Base-by-base conservation (phyloP, 2,329 filamentous ascomycete genomes). In the Colletotrichum sp. region DNA sequence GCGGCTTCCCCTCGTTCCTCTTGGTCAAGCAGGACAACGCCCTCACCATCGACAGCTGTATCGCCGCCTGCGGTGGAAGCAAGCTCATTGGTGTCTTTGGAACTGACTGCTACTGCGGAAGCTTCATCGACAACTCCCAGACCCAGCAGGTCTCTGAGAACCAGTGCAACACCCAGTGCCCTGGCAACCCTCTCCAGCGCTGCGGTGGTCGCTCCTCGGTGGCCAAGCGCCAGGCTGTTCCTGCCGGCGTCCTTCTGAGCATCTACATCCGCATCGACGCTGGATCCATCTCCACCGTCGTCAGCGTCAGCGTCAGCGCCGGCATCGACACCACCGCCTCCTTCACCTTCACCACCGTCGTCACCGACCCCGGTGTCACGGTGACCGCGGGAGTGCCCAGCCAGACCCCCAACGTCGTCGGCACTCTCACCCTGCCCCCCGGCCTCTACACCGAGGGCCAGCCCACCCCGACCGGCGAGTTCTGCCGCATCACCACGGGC, bases 61-160 rank as follows among this genome's bases (percentile, higher is more conserved):
- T 78, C 13, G 71, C 74, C n/a, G 78, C 75, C 55, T 83, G 81
- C 28, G 65, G 66, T 1, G 64, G 28, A 13, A 26, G 73, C 18
- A 70, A 64, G 21, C 81, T 79, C 78, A 82, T 84, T 36, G 83
- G 80, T 69, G 75, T 80, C 55, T 72, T 76, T 63, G 77, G 79
- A 57, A 79, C 68, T 65, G 78, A 80, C 69, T 85, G 83, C 77
- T 82, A 82, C 79, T 85, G 83, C 63, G 82, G 81, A 9, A 67
- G 52, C 1, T 15, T 8, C 1, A 57, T 83, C 21, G 75, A 79
- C n/a, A 34, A 68, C 15, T 21, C 21, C 21, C 62, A 34, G 18
- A 71, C 76, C 7, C 39, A 62, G 44, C 26, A 26, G 73, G 72
- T 81, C 5, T 10, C 34, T 62, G 68, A 76, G n/a, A 71, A 34